Evolutionary conservation across 257 asterid species (phyloP), one percentile per base, ranked within the genome.

Genomic region (Solanum rostratum): DNA sequence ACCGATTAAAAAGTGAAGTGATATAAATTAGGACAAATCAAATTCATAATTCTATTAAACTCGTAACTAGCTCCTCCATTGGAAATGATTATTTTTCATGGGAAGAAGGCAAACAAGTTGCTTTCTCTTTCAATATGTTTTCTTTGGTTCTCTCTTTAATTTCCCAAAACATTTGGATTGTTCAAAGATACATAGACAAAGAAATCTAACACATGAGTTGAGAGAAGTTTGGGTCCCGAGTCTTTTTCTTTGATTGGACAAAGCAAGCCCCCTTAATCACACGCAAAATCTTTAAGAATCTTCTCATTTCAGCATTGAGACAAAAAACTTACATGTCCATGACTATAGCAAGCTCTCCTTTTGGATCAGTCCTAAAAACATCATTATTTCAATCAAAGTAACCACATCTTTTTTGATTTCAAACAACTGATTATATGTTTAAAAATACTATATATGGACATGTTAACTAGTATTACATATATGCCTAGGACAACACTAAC

Each of bases 401-500:
- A 27, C 65, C 65, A 15, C 18, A 63, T 63, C 66, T 29, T 24
- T 79, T 16, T 79, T 29, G 4, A 27, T 79, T 79, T 46, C 66
- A 79, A 79, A 29, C 62, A 52, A 71, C 80, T n/a, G 49, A 33
- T 74, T 8, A 79, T 68, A 37, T n/a, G 29, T 53, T 43, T 37
- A 68, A 20, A 57, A 57, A 54, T 3, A n/a, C 6, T 20, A 37
- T 16, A 37, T 33, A 10, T 37, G 85, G 43, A 52, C 29, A 43
- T 81, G 45, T 73, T 41, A 18, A 37, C 39, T 33, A 33, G 39
- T 68, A 37, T 33, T 15, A 10, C 41, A 68, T 39, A 82, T 65
- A 68, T 39, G 84, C 18, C 83, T 87, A 78, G 76, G 86, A 70
- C 53, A 74, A 66, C 88, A 85, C 90, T 83, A 63, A 85, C 81